Conservation (phyloP, 495 filamentous ascomycete genomes). For the Clavariopsis aquatica region DNA sequence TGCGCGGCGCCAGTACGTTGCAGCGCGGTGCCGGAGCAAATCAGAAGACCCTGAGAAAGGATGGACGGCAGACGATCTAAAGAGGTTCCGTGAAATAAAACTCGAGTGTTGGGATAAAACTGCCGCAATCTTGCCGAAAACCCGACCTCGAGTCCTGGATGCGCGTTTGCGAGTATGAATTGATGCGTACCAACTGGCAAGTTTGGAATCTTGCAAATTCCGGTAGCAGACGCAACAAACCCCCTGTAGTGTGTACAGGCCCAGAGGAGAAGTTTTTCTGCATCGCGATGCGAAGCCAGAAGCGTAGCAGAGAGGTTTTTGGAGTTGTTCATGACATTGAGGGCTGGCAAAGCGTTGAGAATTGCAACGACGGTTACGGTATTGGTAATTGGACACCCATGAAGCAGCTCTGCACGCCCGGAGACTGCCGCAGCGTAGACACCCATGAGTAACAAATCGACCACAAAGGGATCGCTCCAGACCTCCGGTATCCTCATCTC, state of each 20-base stretch:
- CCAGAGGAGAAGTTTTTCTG: slow-evolving; percentile 40
- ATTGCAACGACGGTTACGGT: slow-evolving; percentile 15
- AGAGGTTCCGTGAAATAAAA: slow-evolving; percentile 46
- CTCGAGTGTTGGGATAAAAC: slow-evolving; percentile 10
- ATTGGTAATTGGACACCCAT: slow-evolving; percentile 35
- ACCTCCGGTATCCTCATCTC: slow-evolving; percentile 31
- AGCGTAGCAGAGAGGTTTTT: slow-evolving; percentile 8
- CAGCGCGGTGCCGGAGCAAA: slow-evolving; percentile 35
- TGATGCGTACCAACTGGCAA: slow-evolving; percentile 40
- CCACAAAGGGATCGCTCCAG: slow-evolving; percentile 25
- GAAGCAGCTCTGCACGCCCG: slow-evolving; percentile 34
- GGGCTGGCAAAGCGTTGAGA: slow-evolving; percentile 34
- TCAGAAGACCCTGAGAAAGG: slow-evolving; percentile 39
- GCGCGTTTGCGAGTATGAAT: slow-evolving; percentile 43
- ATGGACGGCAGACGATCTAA: slow-evolving; percentile 42
- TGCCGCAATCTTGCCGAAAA: slow-evolving; percentile 27
- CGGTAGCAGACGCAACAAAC: slow-evolving; percentile 40
- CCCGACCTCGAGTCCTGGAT: slow-evolving; percentile 34
- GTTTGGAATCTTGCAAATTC: slow-evolving; percentile 34
- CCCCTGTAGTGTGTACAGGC: slow-evolving; percentile 40
- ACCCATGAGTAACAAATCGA: slow-evolving; percentile 36
- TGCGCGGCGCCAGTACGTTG: slow-evolving; percentile 41
- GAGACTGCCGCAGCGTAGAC: slow-evolving; percentile 35
- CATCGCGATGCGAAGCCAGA: slow-evolving; percentile 3
- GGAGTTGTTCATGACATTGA: slow-evolving; percentile 4